Conservation (phyloP, 2,329 filamentous ascomycete species). For the Ophiostoma perfectum region DNA sequence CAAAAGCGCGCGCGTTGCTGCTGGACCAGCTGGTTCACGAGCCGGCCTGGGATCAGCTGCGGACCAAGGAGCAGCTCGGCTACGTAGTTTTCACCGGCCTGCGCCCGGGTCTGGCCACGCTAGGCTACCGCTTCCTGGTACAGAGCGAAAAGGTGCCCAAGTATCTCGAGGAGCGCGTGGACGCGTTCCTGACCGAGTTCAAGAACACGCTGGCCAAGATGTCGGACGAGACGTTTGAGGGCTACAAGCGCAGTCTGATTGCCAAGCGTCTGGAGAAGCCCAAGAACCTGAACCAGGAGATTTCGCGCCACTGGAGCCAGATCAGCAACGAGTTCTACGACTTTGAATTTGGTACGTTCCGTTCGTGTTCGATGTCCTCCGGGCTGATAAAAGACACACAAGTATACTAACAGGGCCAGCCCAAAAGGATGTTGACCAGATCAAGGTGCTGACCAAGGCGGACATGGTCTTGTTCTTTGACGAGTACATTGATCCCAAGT, state of each 20-base stretch:
- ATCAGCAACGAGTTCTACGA: conserved; percentile 83
- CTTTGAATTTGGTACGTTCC: conserved; percentile 69
- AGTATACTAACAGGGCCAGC: conserved; percentile 39
- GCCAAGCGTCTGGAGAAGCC: conserved; percentile 83
- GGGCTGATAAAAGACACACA: too few relatives aligned
- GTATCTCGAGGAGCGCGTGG: conserved; percentile 82
- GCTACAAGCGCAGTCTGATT: conserved; percentile 83
- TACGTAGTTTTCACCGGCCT: conserved; percentile 90
- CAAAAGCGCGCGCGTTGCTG: conserved; percentile 72
- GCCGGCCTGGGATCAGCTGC: conserved; percentile 86
- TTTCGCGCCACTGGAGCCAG: conserved; percentile 74
- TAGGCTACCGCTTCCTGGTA: conserved; percentile 83
- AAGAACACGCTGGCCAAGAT: conserved; percentile 64
- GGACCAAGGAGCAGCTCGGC: conserved; percentile 94
- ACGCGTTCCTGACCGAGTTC: conserved; percentile 70
- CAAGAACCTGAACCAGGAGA: conserved; percentile 87
- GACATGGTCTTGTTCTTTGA: conserved; percentile 78
- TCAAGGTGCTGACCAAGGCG: conserved; percentile 68
- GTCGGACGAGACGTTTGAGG: conserved; percentile 78
- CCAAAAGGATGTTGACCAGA: conserved; percentile 67
- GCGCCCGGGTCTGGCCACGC: conserved; percentile 65
- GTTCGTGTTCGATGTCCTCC: not conserved
- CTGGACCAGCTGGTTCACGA: conserved; percentile 89
- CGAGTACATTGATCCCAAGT: conserved; percentile 68
- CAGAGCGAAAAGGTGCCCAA: conserved; percentile 83